phyloP scores from a whole-genome alignment of 164 flowering plant genomes.

The Vitis rotundifolia region DNA sequence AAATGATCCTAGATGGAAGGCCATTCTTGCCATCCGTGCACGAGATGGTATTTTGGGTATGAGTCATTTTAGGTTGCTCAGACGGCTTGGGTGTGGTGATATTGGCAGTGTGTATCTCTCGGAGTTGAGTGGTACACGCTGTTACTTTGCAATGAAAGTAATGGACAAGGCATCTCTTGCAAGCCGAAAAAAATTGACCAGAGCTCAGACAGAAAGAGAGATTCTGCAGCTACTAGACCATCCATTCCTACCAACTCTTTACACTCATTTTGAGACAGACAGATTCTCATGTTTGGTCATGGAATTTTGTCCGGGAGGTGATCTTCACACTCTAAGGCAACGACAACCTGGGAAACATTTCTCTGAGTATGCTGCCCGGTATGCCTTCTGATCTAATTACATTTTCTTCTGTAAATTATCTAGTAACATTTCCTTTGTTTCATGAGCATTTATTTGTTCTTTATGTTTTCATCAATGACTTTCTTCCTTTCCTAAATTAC shows the following conservation, averaged over 20 bases:
- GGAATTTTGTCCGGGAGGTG: conserved; percentile 86
- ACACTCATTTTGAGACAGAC: conserved; percentile 78
- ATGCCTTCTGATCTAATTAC: conserved; percentile 16
- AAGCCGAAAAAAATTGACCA: conserved; percentile 62
- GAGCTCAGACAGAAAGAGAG: conserved; percentile 82
- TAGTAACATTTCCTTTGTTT: neutral
- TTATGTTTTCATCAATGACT: neutral
- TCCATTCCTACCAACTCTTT: conserved; percentile 74
- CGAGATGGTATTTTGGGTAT: conserved; percentile 88
- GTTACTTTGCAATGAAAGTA: conserved; percentile 78
- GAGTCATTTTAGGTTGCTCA: conserved; percentile 82
- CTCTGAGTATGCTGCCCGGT: conserved; percentile 87
- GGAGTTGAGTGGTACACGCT: conserved; percentile 67
- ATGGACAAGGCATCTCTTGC: conserved; percentile 85
- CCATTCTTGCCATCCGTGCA: conserved; percentile 81
- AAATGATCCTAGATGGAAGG: conserved; percentile 97
- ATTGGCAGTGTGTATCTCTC: conserved; percentile 83
- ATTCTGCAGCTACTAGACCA: conserved; percentile 75
- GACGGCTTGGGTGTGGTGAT: conserved; percentile 75
- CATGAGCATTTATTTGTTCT: neutral
- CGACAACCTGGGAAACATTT: conserved; percentile 78
- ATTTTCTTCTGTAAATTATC: neutral
- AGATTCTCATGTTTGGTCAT: conserved; percentile 77
- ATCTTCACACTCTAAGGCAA: conserved; percentile 73
- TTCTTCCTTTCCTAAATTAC: neutral